These are phyloP conservation scores for Aspergillus sp. DNA, from an alignment of 2,329 filamentous ascomycete genomes.

Conservation along the genomic window DNA sequence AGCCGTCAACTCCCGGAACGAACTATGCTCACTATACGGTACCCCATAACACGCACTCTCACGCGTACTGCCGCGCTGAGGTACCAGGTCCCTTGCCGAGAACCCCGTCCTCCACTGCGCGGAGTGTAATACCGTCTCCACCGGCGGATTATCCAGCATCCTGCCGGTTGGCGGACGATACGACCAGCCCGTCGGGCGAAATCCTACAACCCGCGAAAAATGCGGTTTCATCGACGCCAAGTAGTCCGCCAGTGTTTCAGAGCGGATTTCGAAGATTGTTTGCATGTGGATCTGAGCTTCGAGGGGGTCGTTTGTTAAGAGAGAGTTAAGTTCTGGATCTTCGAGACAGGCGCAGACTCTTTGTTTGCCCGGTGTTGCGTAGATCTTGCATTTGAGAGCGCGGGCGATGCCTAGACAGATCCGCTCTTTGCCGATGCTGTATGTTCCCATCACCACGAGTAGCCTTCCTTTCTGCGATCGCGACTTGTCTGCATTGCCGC, in stretches of 20 bases:
- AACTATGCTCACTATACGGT: slow-evolving; percentile 92
- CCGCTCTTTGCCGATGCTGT: slow-evolving; percentile 95
- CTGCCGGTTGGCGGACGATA: slow-evolving; percentile 66
- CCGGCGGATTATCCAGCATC: slow-evolving; percentile 55
- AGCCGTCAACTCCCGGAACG: slow-evolving; percentile 87
- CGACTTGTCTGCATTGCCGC: slow-evolving; percentile 5
- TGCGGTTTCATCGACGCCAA: slow-evolving; percentile 70
- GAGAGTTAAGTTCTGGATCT: slow-evolving; percentile 69
- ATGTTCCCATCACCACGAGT: slow-evolving; percentile 89
- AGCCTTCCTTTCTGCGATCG: slow-evolving; percentile 53
- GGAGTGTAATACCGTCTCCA: slow-evolving; percentile 59
- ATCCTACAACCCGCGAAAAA: slow-evolving; percentile 81
- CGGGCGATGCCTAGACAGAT: slow-evolving; percentile 89
- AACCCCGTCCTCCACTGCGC: slow-evolving; percentile 72
- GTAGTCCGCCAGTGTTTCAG: slow-evolving; percentile 86
- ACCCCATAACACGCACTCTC: slow-evolving; percentile 87
- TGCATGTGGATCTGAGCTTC: slow-evolving; percentile 98
- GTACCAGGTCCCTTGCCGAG: slow-evolving; percentile 62
- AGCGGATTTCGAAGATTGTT: slow-evolving; percentile 84
- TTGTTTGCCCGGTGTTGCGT: slow-evolving; percentile 73
- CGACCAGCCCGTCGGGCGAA: slow-evolving; percentile 90
- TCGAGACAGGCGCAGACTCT: slow-evolving; percentile 77
- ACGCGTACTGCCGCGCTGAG: slow-evolving; percentile 74
- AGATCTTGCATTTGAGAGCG: slow-evolving; percentile 82
- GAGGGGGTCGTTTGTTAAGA: slow-evolving; percentile 71